phyloP scores from a whole-genome alignment of 257 asterid species.

The Pogostemon cablin region DNA sequence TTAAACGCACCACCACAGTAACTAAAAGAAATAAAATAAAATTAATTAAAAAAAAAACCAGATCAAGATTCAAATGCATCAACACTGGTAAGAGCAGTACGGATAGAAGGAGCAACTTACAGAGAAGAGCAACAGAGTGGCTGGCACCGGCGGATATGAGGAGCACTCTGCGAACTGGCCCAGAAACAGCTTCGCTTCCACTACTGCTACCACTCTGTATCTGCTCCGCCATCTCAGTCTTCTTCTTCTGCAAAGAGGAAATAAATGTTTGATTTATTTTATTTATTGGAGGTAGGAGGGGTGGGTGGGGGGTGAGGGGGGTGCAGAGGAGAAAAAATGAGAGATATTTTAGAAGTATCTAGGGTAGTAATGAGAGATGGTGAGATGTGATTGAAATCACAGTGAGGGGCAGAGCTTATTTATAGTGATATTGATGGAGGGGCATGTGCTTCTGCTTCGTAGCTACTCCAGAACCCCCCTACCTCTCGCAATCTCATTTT shows the following conservation, averaged over 20 bases:
- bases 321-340: neutral
- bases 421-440: conserved; percentile 47
- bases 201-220: conserved; percentile 38
- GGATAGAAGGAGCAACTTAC: conserved; percentile 49
- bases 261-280: neutral
- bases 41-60: neutral
- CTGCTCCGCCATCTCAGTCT: conserved; percentile 49
- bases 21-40: neutral
- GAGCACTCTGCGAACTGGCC: conserved; percentile 63
- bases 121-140: conserved; percentile 91
- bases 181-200: conserved; percentile 43
- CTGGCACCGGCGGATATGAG: conserved; percentile 96
- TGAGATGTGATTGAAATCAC: conserved; percentile 22
- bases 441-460: conserved; percentile 45
- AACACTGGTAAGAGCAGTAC: neutral
- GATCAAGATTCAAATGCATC: conserved; percentile 25
- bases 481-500: neutral
- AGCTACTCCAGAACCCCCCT: conserved; percentile 21
- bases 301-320: conserved; percentile 13
- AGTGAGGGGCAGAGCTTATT: conserved; percentile 34
- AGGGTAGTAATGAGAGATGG: conserved; percentile 13
- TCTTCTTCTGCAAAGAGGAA: neutral
- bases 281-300: neutral
- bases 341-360: conserved; percentile 39
- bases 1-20: neutral